Conservation (phyloP, 2,329 filamentous ascomycete genomes). For the Salinomyces thailandicus region DNA sequence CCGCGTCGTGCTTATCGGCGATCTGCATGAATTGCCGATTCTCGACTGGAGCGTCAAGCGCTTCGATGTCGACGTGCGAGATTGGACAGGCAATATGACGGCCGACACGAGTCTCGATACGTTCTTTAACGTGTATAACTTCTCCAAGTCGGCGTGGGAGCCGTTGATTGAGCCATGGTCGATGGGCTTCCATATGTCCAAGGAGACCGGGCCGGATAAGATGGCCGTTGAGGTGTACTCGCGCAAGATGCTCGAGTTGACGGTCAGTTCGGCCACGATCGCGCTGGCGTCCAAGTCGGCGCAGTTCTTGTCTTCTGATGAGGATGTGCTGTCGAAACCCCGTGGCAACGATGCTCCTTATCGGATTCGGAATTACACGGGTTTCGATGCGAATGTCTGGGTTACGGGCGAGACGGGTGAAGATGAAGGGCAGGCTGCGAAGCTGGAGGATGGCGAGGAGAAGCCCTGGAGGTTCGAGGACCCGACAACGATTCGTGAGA, state of each 20-base stretch:
- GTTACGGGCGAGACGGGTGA: slow-evolving; percentile 60
- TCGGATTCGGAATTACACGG: slow-evolving; percentile 87
- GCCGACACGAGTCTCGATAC: slow-evolving; percentile 86
- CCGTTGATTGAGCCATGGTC: slow-evolving; percentile 94
- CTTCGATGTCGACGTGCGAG: slow-evolving; percentile 71
- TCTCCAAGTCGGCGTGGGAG: slow-evolving; percentile 97
- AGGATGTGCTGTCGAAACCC: slow-evolving; percentile 88
- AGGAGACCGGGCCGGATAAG: slow-evolving; percentile 61
- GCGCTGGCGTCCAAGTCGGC: slow-evolving; percentile 87
- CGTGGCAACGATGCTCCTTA: slow-evolving; percentile 87
- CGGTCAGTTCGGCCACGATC: slow-evolving; percentile 85
- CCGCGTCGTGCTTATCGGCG: slow-evolving; percentile 86
- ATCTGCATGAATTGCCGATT: slow-evolving; percentile 88
- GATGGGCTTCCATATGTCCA: slow-evolving; percentile 79
- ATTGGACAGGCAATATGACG: slow-evolving; percentile 83
- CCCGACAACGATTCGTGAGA: slow-evolving; percentile 92
- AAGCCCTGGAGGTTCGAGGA: slow-evolving; percentile 95
- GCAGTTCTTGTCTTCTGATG: slow-evolving; percentile 75
- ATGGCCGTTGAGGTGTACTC: slow-evolving; percentile 80
- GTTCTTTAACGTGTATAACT: slow-evolving; percentile 96
- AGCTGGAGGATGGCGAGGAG: slow-evolving; percentile 79
- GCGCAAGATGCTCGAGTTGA: slow-evolving; percentile 82
- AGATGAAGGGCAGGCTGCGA: slow-evolving; percentile 60
- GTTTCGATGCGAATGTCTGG: slow-evolving; percentile 79
- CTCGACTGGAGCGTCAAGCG: slow-evolving; percentile 88